phyloP scores from a whole-genome alignment of 306 rosid genomes.

The Echinosophora koreensis region DNA sequence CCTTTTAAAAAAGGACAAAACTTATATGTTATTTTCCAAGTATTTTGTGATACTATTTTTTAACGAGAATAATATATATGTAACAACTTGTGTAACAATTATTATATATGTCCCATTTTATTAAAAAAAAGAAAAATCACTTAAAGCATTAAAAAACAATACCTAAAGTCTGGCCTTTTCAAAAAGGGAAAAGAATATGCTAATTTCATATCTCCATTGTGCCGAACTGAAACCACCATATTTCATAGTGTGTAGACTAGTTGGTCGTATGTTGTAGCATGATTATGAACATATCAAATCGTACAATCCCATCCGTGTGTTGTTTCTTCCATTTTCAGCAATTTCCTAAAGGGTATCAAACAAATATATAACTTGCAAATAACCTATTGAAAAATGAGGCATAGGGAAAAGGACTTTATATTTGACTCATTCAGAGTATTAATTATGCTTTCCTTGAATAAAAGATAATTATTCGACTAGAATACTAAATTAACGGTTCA shows the following conservation, averaged over 20 bases:
- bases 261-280: slow-evolving; percentile 45
- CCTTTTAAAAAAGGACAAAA: slow-evolving; percentile 33
- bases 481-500: neutral
- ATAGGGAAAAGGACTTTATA: too few species aligned
- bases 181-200: slow-evolving; percentile 42
- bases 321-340: slow-evolving; percentile 38
- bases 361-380: neutral
- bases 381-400: slow-evolving; percentile 4
- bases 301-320: slow-evolving; percentile 41
- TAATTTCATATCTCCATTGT: slow-evolving; percentile 39
- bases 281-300: slow-evolving; percentile 43
- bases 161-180: neutral
- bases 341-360: neutral
- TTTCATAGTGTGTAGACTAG: slow-evolving; percentile 27
- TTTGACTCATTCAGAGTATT: neutral
- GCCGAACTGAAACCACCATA: slow-evolving; percentile 61
- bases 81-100: too few species aligned
- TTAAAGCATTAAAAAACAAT: too few species aligned
- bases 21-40: too few species aligned
- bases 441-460: slow-evolving; percentile 13
- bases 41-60: too few species aligned
- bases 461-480: neutral
- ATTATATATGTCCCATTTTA: too few species aligned
- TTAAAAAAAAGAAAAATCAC: too few species aligned
- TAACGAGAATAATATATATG: too few species aligned